Base-by-base conservation (phyloP, 495 filamentous ascomycete genomes). In the Margaritispora aquatica region DNA sequence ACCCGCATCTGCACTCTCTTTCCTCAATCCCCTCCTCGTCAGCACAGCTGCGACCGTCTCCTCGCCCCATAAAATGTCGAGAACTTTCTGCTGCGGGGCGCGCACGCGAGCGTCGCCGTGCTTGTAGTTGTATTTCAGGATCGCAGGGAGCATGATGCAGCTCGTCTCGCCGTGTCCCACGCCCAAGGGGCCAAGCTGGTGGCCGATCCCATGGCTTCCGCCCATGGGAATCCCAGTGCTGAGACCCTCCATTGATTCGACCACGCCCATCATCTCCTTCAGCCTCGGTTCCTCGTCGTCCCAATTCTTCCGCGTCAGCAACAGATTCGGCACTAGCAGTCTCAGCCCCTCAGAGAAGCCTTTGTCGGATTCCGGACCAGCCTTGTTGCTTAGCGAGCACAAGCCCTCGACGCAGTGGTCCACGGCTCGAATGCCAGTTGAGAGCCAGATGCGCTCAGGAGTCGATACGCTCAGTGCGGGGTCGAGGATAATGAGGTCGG, bases 111-210 rank as follows among this genome's bases (percentile, higher is more conserved):
- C 66, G 38, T 70, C 77, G 24, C 56, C 57, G 51, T 63, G 27
- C 13, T 19, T 11, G 20, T 46, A 53, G 63, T 87, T 88, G 63
- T 72, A 87, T 65, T 80, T 80, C 67, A 80, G 77, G 4, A 87
- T 84, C 5, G 75, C 77, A 4, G 83, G 83, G 24, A 87, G 70
- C 51, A 87, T 72, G 31, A 88, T 77, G 59, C 84, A 87, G 63
- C 79, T 85, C 24, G 84, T 88, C 68, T 86, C 82, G 31, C 83
- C 84, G 63, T 88, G 84, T 3, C 78, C 80, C 13, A 86, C 83
- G 1, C 84, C 85, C 8, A 86, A 65, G 0, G 84, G 83, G 10
- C 85, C 84, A 0, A 87, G 74, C 68, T 87, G 84, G 68, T 87
- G 84, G 10, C 85, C 85, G 65, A 87, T 87, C 0, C 78, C 85